Base-by-base conservation (phyloP, 23 red algal species). In the Gracilaria vermiculophylla region DNA sequence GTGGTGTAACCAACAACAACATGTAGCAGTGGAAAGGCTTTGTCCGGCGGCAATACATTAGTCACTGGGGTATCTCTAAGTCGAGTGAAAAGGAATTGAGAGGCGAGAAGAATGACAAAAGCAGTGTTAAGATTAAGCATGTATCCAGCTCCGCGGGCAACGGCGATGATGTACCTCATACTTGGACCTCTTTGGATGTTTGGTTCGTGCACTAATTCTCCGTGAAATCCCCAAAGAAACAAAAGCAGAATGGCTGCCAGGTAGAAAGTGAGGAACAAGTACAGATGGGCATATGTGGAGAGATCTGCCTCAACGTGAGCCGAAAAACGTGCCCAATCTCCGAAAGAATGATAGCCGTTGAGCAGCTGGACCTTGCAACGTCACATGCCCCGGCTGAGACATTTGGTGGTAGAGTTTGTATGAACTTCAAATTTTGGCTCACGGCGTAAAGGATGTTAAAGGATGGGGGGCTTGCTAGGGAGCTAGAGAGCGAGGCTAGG, bases 111-210 rank as follows among this genome's bases (percentile, higher is more conserved):
- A 17, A 94, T 41, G 11, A 94, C 82, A 19, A 94, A 75, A 2
- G 82, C 72, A 19, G 82, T 81, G 67, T 94, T 94, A 28, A 94
- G 64, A 42, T 94, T 94, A 34, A 94, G 92, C 27, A 66, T 75
- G 72, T 81, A 78, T 12, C 92, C 92, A 19, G 76, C 67, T 15
- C 92, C 92, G 69, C 92, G 92, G 7, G 82, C 92, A 13, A 94
- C 45, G 13, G 40, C 54, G 25, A 85, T 75, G 43, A 85, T 67
- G 55, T 77, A 86, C 2, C 56, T 56, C 3, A 74, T 47, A 52
- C 27, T 21, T 9, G 23, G 21, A 11, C 55, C 43, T 39, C 10
- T 14, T 25, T 9, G 3, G 27, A 61, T 28, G 43, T 65, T 81
- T 58, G 55, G 42, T 16, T 48, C 8, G 27, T 56, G 51, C 19